These are phyloP conservation scores for Coleophoma crateriformis DNA, from an alignment of 2,329 filamentous ascomycete genomes.

Conservation along the genomic window DNA sequence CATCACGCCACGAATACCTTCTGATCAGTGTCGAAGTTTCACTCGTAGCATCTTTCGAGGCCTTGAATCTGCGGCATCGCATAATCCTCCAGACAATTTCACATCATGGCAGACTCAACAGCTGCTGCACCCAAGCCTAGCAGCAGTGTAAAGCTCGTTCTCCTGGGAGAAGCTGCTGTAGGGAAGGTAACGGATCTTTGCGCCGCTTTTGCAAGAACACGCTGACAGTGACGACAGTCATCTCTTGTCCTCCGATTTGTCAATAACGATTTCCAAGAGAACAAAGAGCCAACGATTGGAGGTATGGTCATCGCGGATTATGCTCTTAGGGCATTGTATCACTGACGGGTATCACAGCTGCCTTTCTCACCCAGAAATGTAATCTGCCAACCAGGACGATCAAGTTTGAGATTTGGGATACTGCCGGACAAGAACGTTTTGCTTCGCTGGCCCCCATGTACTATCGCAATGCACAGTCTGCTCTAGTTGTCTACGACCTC, in stretches of 20 bases:
- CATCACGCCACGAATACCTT: too few relatives aligned
- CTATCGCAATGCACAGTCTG: slow-evolving; percentile 97
- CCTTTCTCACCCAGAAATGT: slow-evolving; percentile 98
- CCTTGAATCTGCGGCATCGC: background rate
- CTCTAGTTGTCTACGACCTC: slow-evolving; percentile 96
- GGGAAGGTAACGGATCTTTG: slow-evolving; percentile 68
- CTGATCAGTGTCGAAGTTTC: too few relatives aligned
- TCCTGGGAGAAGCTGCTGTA: slow-evolving; percentile 94
- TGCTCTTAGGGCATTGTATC: slow-evolving; percentile 1
- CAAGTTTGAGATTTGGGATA: slow-evolving; percentile 97
- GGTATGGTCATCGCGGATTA: slow-evolving; percentile 46
- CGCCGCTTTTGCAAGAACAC: too few relatives aligned
- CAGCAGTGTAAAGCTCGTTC: slow-evolving; percentile 98
- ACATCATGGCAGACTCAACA: slow-evolving; percentile 65
- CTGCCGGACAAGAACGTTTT: slow-evolving; percentile 94
- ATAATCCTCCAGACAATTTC: slow-evolving; percentile 2
- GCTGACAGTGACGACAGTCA: slow-evolving; percentile 50
- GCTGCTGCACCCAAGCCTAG: slow-evolving; percentile 74
- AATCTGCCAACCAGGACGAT: slow-evolving; percentile 89
- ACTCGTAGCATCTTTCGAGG: background rate
- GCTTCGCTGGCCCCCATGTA: slow-evolving; percentile 98
- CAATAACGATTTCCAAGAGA: slow-evolving; percentile 99
- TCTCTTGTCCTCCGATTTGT: slow-evolving; percentile 97
- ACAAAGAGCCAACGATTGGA: slow-evolving; percentile 98
- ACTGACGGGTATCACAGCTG: slow-evolving; percentile 51